These are phyloP conservation scores for Sporopachydermia cereana DNA, from an alignment of 1,139 yeast genomes.

Conservation along the genomic window DNA sequence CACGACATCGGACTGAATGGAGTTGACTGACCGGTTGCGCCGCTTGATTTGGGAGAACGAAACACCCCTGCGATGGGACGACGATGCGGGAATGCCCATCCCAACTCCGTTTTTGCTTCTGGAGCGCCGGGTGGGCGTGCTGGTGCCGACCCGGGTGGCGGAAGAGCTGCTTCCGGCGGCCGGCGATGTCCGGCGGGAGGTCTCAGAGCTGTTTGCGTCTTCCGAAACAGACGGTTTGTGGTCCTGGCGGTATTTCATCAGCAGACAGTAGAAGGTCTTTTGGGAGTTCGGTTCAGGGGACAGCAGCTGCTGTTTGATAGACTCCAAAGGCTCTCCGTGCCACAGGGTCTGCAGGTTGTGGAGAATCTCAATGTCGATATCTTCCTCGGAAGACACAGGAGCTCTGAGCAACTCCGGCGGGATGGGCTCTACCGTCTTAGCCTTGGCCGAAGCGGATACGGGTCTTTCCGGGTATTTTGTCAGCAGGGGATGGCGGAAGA, in stretches of 20 bases:
- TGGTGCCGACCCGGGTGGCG: slow-evolving; percentile 9
- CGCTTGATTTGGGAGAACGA: slow-evolving; percentile 9
- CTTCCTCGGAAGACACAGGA: slow-evolving; percentile 39
- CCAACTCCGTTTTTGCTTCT: background rate
- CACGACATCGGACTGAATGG: background rate
- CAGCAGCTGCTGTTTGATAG: slow-evolving; percentile 47
- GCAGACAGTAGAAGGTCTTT: slow-evolving; percentile 76
- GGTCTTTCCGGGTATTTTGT: slow-evolving; percentile 38
- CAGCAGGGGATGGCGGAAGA: slow-evolving; percentile 69
- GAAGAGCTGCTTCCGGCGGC: slow-evolving; percentile 13
- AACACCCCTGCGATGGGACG: slow-evolving; percentile 11
- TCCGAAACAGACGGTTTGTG: slow-evolving; percentile 26
- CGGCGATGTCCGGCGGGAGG: slow-evolving; percentile 6
- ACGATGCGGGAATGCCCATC: slow-evolving; percentile 8
- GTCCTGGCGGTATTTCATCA: slow-evolving; percentile 75
- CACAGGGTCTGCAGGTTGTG: slow-evolving; percentile 80
- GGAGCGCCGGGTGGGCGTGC: slow-evolving; percentile 3
- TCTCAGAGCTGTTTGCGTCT: slow-evolving; percentile 8
- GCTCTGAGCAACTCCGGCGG: slow-evolving; percentile 16
- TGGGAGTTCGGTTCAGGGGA: slow-evolving; percentile 62
- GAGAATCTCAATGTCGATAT: slow-evolving; percentile 72
- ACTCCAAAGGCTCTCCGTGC: slow-evolving; percentile 68
- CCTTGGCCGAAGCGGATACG: slow-evolving; percentile 19
- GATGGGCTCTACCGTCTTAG: slow-evolving; percentile 20
- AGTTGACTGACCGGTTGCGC: background rate